These are phyloP conservation scores for Colletotrichum orchidophilum DNA, from an alignment of 2,329 filamentous ascomycete species.

Conservation along the genomic window DNA sequence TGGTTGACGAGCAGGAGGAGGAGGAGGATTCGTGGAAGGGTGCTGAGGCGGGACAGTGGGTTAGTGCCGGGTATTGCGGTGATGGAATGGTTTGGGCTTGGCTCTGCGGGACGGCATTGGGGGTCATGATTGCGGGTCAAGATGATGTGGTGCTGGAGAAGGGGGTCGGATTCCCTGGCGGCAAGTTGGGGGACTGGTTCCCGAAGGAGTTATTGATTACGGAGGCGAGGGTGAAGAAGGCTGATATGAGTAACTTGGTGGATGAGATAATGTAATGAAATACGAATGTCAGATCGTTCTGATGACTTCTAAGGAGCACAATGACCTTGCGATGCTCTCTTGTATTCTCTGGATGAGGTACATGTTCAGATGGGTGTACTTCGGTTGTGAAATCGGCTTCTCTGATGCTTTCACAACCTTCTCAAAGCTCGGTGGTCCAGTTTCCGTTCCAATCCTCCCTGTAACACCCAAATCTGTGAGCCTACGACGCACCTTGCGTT, in stretches of 20 bases:
- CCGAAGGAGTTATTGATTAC: conserved; percentile 48
- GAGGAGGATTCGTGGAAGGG: background rate
- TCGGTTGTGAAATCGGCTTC: background rate
- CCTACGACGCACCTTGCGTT: background rate
- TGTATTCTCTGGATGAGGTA: background rate
- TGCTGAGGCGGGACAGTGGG: conserved; percentile 54
- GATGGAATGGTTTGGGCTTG: conserved; percentile 65
- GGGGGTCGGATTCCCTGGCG: conserved; percentile 47
- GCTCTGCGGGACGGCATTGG: conserved; percentile 59
- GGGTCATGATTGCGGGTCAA: conserved; percentile 54
- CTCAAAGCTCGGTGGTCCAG: background rate
- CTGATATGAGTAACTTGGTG: conserved; percentile 47
- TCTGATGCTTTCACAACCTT: background rate
- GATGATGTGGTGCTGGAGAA: conserved; percentile 42
- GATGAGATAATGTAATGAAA: conserved; percentile 30
- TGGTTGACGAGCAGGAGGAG: background rate
- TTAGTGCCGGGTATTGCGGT: conserved; percentile 60
- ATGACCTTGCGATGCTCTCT: background rate
- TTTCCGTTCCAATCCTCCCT: fast-evolving
- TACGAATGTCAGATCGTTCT: background rate
- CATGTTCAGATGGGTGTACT: no score
- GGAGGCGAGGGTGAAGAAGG: conserved; percentile 45
- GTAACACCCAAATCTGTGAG: background rate
- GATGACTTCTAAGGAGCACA: background rate
- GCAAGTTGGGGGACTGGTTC: conserved; percentile 51